phyloP scores from a whole-genome alignment of 768 basidiomycete genomes.

The Exsudoporus frostii region DNA sequence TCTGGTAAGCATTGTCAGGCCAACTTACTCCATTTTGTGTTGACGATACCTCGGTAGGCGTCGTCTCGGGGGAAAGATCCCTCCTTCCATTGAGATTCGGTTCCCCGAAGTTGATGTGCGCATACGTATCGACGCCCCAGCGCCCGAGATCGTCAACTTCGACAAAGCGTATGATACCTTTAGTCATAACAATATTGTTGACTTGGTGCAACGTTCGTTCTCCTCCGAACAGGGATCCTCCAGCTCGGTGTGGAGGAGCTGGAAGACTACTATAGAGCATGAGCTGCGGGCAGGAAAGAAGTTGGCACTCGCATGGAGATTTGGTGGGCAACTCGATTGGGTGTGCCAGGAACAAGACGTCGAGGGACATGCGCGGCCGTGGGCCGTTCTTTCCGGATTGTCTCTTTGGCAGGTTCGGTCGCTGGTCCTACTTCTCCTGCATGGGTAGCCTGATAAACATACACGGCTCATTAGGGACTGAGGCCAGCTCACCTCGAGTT shows the following conservation, averaged over 20 bases:
- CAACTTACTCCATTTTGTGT: neutral
- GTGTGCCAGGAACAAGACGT: conserved; percentile 71
- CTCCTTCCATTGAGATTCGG: conserved; percentile 63
- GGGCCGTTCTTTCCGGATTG: conserved; percentile 75
- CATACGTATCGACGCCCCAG: conserved; percentile 69
- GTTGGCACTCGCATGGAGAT: conserved; percentile 78
- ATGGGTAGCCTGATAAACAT: conserved; percentile 12
- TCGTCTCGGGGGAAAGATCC: conserved; percentile 68
- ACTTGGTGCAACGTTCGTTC: conserved; percentile 52
- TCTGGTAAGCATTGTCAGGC: conserved; percentile 53
- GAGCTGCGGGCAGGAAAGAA: conserved; percentile 52
- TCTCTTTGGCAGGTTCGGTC: conserved; percentile 63
- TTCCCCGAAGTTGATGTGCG: conserved; percentile 66
- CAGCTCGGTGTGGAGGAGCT: conserved; percentile 40
- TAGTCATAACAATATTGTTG: conserved; percentile 57
- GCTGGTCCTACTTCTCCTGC: neutral
- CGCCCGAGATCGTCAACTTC: conserved; percentile 36
- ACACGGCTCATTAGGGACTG: conserved; percentile 28
- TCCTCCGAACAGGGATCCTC: conserved; percentile 39
- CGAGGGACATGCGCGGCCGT: conserved; percentile 56
- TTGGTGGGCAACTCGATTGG: conserved; percentile 79
- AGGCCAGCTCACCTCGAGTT: conserved; percentile 64
- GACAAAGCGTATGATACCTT: conserved; percentile 49
- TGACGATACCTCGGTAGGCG: conserved; percentile 44
- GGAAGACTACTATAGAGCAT: conserved; percentile 56